Base-by-base conservation (phyloP, 1,139 yeast genomes). In the Yamadazyma pseudoaaseri region DNA sequence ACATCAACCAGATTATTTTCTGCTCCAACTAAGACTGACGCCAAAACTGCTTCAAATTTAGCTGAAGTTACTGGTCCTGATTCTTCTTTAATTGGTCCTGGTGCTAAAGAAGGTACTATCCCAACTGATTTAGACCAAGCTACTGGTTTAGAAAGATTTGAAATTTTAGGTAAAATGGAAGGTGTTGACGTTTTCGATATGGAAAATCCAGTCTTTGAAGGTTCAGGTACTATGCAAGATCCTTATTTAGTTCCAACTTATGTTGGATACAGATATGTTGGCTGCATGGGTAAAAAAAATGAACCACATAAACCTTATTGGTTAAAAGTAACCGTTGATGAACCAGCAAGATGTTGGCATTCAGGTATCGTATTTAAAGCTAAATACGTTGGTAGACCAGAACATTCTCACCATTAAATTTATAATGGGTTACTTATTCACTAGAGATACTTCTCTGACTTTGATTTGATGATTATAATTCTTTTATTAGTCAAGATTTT, bases 131-230 rank as follows among this genome's bases (percentile, higher is more conserved):
- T 86, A 53, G 97, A 92, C 56, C 97, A 90, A 72, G 90, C 97
- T 53, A 94, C 98, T 38, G 98, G 98, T 85, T 76, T 92, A 60
- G 97, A 86, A 68, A 89, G 98, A 81, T 77, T 89, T 53, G 98
- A 92, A 76, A 64, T 86, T 56, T 79, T 92, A 58, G 97, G 95
- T 73, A 86, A 89, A 70, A 70, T 85, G 63, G 96, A 89, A 68
- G 98, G 98, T 76, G 76, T 92, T 49, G 97, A 92, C 57, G 79
- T 92, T 48, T 92, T 90, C 74, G 97, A 92, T 74, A 73, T 81
- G 63, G 83, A 83, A 65, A 92, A 95, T 54, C 80, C 94, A 56
- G 86, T 86, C 47, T 69, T 89, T 47, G 83, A 89, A 58, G 87
- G 97, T 70, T 76, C 64, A 45, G 98, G 98, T 59, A 87, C 97